Evolutionary conservation across 305 asterid species (phyloP).

Genomic region (Fraxinus velutina): DNA sequence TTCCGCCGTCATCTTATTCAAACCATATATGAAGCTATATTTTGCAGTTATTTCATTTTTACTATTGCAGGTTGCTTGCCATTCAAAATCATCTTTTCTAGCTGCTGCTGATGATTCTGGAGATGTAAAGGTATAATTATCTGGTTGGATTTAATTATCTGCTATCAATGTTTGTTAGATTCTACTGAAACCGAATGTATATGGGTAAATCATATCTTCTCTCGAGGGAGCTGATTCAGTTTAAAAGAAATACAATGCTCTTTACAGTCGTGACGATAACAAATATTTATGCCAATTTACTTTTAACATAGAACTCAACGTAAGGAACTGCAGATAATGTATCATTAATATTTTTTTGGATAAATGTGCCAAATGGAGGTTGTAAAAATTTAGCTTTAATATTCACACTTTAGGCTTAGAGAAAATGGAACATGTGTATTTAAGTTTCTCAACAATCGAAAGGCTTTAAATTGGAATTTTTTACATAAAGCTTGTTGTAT

Average conservation of each 20-base stretch:
- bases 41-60: slow-evolving; percentile 16
- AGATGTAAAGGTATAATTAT: slow-evolving; percentile 71
- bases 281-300: background rate
- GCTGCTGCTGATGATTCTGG: slow-evolving; percentile 96
- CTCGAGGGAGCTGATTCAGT: background rate
- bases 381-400: background rate
- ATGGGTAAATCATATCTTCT: background rate
- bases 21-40: background rate
- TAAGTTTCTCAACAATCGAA: background rate
- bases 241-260: background rate
- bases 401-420: background rate
- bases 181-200: background rate
- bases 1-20: background rate
- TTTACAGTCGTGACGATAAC: background rate
- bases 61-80: slow-evolving; percentile 60
- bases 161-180: background rate
- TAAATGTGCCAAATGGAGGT: background rate
- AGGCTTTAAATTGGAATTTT: background rate
- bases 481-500: background rate
- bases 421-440: background rate
- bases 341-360: background rate
- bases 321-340: background rate
- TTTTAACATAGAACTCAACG: background rate
- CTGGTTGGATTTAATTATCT: slow-evolving; percentile 6
- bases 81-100: slow-evolving; percentile 71